Base-by-base conservation (phyloP, 2,329 filamentous ascomycete species). In the Cadophora malorum region DNA sequence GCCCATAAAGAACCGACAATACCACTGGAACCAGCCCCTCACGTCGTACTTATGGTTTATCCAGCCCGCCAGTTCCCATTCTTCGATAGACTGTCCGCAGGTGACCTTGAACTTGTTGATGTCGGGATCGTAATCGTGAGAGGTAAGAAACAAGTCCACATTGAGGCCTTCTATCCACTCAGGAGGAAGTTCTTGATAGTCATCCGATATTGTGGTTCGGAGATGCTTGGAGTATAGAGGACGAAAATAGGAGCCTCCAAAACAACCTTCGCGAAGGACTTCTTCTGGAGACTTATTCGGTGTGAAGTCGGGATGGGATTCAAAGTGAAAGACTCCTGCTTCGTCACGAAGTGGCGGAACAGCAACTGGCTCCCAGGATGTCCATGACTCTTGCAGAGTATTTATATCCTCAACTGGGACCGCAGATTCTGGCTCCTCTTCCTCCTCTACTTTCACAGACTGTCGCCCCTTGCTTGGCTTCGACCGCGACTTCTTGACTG, bases 51-150 rank as follows among this genome's bases (percentile, higher is more conserved):
- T 78, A 69, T 85, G 84, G n/a, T 79, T 78, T 59, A 87, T 86
- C 85, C 84, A 87, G 0, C 85, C 85, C 4, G 79, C 79, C 0
- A 81, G 82, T 72, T 87, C 85, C 85, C 85, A 86, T 69, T 84
- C 80, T 71, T 86, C 84, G 55, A 86, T 86, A 19, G 76, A 80
- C 75, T 86, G 85, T 4, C 85, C 85, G 70, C 83, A 85, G 3
- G 80, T 71, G 3, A 85, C 84, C 66, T 81, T 81, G 76, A 80
- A 86, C 70, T 86, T 86, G 75, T 87, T 86, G 31, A 84, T 76
- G 1, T 81, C 80, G 0, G 83, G 71, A 58, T 84, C 76, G 75
- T 86, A 86, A 0, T 69, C 71, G 9, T 38, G 38, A 23, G 65
- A 64, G n/a, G 60, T 67, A 41, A 64, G 65, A 28, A 64, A 67